Evolutionary conservation across 1,139 yeast genomes (phyloP).

Genomic region (Insectozyma bohioensis): DNA sequence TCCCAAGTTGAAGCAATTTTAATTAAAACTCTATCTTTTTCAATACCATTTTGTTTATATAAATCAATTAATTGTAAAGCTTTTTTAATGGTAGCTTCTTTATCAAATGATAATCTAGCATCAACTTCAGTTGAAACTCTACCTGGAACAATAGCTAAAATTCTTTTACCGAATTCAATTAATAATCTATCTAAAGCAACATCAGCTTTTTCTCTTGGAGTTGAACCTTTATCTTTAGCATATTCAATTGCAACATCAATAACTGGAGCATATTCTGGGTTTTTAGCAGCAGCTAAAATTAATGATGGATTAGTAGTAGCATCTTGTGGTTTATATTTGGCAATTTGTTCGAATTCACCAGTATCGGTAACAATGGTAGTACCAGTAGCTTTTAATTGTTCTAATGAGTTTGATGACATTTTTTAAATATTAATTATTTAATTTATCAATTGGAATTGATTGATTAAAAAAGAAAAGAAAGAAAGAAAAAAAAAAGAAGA

Average conservation of each 20-base stretch:
- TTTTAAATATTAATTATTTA: no score
- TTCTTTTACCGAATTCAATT: constrained; percentile 95
- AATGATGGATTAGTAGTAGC: constrained; percentile 99
- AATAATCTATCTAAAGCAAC: constrained; percentile 88
- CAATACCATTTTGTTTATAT: constrained; percentile 80
- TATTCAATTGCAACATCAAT: constrained; percentile 89
- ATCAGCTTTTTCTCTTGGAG: constrained; percentile 51
- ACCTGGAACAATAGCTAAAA: constrained; percentile 94
- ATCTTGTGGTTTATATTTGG: constrained; percentile 98
- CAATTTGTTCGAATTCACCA: constrained; percentile 97
- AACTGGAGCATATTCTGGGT: constrained; percentile 83
- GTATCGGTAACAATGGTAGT: constrained; percentile 97
- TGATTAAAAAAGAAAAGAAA: background rate
- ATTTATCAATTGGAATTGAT: no score
- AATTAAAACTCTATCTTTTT: constrained; percentile 87
- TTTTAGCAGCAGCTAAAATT: constrained; percentile 93
- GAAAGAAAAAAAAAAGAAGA: background rate
- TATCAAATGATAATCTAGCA: constrained; percentile 95
- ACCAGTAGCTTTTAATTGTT: constrained; percentile 91
- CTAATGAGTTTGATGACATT: constrained; percentile 65
- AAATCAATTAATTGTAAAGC: constrained; percentile 84
- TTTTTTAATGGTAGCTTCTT: constrained; percentile 88
- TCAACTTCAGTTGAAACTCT: constrained; percentile 99
- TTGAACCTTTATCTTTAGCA: constrained; percentile 67
- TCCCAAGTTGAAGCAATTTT: constrained; percentile 99